phyloP scores from a whole-genome alignment of 2,329 filamentous ascomycete genomes.

The Ceratocystis diversiconidia region DNA sequence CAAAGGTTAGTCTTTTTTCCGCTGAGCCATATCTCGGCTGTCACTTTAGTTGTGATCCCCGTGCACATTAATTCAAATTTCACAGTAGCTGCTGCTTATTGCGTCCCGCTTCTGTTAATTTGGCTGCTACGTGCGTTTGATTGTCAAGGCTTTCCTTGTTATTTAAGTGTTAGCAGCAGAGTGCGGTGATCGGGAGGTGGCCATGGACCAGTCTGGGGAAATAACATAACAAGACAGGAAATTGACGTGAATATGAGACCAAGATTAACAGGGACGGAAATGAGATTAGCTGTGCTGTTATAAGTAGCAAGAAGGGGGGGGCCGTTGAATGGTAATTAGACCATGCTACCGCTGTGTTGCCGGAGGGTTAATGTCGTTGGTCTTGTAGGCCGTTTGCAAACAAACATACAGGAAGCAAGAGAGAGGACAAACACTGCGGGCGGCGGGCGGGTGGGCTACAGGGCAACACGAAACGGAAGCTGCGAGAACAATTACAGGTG shows the following conservation, averaged over 20 bases:
- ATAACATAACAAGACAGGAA: slow-evolving; percentile 1
- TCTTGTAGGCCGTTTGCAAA: neutral
- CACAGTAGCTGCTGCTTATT: neutral
- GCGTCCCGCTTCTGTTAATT: neutral
- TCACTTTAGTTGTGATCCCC: slow-evolving; percentile 2
- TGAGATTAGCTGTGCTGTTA: neutral
- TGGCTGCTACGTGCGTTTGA: neutral
- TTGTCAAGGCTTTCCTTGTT: neutral
- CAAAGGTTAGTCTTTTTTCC: neutral
- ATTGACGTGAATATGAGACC: neutral
- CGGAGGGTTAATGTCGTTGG: neutral
- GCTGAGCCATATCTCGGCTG: neutral
- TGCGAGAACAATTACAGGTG: neutral
- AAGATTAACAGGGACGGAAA: neutral
- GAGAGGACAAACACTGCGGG: neutral
- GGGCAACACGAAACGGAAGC: neutral
- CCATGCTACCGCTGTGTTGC: too few species aligned
- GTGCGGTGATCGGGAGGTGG: neutral
- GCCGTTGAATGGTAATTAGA: too few species aligned
- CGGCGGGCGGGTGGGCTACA: neutral
- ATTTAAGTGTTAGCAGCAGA: too few species aligned
- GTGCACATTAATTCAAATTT: neutral
- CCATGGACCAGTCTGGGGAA: neutral
- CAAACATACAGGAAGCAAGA: neutral
- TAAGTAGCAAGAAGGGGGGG: too few species aligned